Base-by-base conservation (phyloP, 1,284 basidiomycete species). In the Schizophyllum amplum region DNA sequence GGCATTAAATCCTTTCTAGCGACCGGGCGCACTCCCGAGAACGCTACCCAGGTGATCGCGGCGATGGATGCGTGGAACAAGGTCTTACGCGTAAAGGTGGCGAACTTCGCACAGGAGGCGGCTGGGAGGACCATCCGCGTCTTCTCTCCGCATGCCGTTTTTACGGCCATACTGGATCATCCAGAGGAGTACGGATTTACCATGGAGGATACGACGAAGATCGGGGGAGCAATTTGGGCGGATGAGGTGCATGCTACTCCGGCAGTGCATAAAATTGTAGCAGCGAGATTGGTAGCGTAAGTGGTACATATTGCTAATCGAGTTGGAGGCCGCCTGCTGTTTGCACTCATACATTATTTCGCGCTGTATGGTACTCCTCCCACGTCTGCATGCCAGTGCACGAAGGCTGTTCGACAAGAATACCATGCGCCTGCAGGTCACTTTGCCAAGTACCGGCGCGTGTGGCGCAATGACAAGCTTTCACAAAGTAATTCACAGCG, bases 241-340 rank as follows among this genome's bases (percentile, higher is more conserved):
- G 72, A 73, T 54, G 60, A 63, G 15, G 52, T 73, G 55, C 72
- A 73, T 58, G 51, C 68, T 46, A 68, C 70, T 4, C 54, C 52
- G 0, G 61, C 59, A 1, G 67, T 72, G 42, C 72, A 73, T 50
- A 51, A 57, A 22, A 64, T 71, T 5, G 49, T 67, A 27, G 61
- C 66, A 1, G 20, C 4, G 13, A 15, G 48, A 20, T 11, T 50
- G 33, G 7, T 42, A n/a, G n/a, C n/a, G n/a, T n/a, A n/a, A n/a
- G n/a, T n/a, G n/a, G n/a, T n/a, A n/a, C n/a, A n/a, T n/a, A n/a
- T n/a, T n/a, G n/a, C n/a, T n/a, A n/a, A n/a, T n/a, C n/a, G n/a
- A n/a, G n/a, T n/a, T n/a, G n/a, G n/a, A n/a, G n/a, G n/a, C n/a
- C n/a, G n/a, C n/a, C n/a, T n/a, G n/a, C n/a, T n/a, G n/a, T n/a